Evolutionary conservation across 2,329 filamentous ascomycete species (phyloP), one percentile per base, ranked within the genome.

Genomic region (Beauveria bassiana): DNA sequence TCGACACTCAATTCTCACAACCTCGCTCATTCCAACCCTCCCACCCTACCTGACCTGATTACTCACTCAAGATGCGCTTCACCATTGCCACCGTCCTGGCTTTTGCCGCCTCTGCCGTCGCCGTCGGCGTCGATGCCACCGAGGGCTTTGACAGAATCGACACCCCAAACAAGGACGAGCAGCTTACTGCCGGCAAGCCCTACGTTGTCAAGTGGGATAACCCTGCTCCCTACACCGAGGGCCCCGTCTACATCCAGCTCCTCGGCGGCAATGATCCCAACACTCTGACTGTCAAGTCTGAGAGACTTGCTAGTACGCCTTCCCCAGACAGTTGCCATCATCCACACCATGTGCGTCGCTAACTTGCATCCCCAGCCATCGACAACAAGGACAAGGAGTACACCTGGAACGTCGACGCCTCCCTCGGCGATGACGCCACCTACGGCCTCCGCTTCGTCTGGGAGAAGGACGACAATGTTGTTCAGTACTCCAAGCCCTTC

Each of bases 401-500:
- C 76, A 66, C 63, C 63, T 87, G 85, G 85, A 64, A 68, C 26
- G 77, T 86, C 57, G 75, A 75, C 69, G 68, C 74, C 63, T 64
- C 69, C 31, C 76, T 82, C 31, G 80, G 79, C 64, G 68, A 68
- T 62, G 69, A 75, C 46, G 74, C 74, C 58, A 77, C 78, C 68
- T 87, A 87, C 73, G 85, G 85, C 66, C 75, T 88, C 70, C 75
- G 78, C 74, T 75, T 88, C 73, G 71, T 71, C 64, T 76, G 79
- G 42, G 78, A 81, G 66, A 73, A 71, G 65, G 70, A 84, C 74
- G 59, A 74, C 24, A 65, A 55, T 12, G 73, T 79, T 69, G 84
- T 83, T 79, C 84, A 87, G 79, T 87, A 81, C 79, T 85, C 82
- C 61, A 80, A 80, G 76, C 83, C 83, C 67, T 88, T 88, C 78